Evolutionary conservation across 179 eudicot genomes (phyloP).

Genomic region (Sideroxylon spinosum): DNA sequence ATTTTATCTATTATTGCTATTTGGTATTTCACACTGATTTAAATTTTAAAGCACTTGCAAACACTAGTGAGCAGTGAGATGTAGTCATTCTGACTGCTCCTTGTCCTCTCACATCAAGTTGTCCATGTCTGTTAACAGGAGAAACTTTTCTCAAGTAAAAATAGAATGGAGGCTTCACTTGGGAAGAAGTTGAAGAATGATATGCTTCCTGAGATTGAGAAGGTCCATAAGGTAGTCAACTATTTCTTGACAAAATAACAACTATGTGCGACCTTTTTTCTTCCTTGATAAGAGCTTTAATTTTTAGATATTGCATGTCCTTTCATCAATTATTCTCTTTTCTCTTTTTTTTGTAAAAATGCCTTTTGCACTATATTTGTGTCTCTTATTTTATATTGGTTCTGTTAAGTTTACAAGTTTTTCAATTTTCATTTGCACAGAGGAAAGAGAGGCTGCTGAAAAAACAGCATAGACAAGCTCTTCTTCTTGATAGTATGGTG

Average conservation of each 20-base stretch:
- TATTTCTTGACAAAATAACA: background rate
- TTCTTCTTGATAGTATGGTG: constrained; percentile 69
- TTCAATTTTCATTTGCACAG: constrained; percentile 34
- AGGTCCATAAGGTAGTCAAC: constrained; percentile 68
- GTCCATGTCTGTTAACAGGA: constrained; percentile 49
- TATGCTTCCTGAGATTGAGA: constrained; percentile 93
- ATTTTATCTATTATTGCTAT: background rate
- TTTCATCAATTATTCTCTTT: background rate
- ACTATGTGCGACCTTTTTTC: background rate
- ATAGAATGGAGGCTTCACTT: constrained; percentile 79
- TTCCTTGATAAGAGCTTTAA: background rate
- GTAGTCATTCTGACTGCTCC: background rate
- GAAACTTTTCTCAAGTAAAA: constrained; percentile 78
- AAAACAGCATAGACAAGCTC: constrained; percentile 90
- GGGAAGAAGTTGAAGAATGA: constrained; percentile 89
- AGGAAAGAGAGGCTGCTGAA: constrained; percentile 76
- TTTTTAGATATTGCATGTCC: background rate
- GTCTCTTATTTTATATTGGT: background rate
- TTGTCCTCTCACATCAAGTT: constrained; percentile 13
- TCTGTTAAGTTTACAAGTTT: background rate
- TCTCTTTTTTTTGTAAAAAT: background rate
- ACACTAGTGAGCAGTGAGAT: background rate
- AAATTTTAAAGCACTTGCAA: background rate
- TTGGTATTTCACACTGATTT: background rate
- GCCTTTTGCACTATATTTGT: background rate